These are phyloP conservation scores for Taphrina betulina DNA, from an alignment of 1,139 yeast species.

Conservation along the genomic window DNA sequence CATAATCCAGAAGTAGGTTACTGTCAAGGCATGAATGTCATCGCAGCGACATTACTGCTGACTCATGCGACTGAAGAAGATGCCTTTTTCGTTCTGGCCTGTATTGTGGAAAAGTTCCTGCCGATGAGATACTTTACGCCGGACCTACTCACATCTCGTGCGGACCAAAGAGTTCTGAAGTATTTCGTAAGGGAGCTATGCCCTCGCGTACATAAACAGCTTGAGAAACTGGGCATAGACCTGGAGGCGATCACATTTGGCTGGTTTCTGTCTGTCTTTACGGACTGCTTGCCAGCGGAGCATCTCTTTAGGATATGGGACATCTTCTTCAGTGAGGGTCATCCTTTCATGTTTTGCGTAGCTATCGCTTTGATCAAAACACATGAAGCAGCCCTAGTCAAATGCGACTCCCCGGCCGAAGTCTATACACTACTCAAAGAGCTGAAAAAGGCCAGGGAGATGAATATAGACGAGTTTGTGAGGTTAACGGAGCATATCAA, in stretches of 20 bases:
- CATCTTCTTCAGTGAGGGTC: conserved; percentile 33
- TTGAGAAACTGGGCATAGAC: conserved; percentile 48
- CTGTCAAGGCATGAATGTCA: conserved; percentile 63
- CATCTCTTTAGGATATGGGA: conserved; percentile 30
- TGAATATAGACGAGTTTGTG: conserved; percentile 22
- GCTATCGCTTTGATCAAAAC: conserved; percentile 51
- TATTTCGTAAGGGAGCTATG: conserved; percentile 42
- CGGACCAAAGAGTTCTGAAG: conserved; percentile 48
- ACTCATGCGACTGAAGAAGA: conserved; percentile 56
- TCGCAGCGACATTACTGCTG: conserved; percentile 55
- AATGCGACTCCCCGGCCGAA: conserved; percentile 46
- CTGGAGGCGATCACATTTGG: conserved; percentile 56
- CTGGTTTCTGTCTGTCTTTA: conserved; percentile 61
- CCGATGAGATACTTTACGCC: conserved; percentile 52
- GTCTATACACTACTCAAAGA: conserved; percentile 52
- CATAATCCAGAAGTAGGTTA: conserved; percentile 56
- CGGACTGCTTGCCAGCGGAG: conserved; percentile 57
- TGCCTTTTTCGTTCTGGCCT: conserved; percentile 58
- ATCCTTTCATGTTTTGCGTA: conserved; percentile 44
- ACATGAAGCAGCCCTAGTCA: conserved; percentile 47
- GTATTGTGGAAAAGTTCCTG: conserved; percentile 54
- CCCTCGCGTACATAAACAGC: conserved; percentile 50
- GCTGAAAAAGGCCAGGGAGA: conserved; percentile 40
- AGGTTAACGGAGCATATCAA: conserved; percentile 6
- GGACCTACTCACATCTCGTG: conserved; percentile 49